Percentiles rank a stretch among this genome's conserved stretches.
Conservation (phyloP, 352 stramenopile genomes). For the Blastocystis sp. region DNA sequence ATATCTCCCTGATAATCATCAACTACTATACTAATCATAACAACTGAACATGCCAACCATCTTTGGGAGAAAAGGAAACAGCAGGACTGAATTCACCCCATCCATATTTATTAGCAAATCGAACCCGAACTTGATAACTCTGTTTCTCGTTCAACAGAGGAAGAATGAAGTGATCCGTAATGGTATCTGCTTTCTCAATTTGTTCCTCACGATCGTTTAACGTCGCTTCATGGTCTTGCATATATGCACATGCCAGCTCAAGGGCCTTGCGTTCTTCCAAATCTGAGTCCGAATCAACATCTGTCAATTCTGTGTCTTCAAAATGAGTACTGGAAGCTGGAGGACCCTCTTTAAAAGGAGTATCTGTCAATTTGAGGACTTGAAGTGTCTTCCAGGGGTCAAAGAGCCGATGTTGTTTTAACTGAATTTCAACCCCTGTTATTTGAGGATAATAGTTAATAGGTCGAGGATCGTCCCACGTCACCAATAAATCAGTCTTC, state of each 20-base stretch:
- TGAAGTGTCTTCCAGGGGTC: slow-evolving; percentile 16
- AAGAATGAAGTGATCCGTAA: neutral
- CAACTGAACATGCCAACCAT: neutral
- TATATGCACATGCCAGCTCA: neutral
- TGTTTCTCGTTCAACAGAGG: neutral
- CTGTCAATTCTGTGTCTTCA: neutral
- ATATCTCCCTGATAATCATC: neutral
- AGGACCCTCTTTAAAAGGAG: neutral
- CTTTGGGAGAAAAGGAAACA: neutral
- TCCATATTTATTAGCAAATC: slow-evolving; percentile 45
- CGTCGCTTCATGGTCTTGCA: neutral
- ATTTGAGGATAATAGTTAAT: slow-evolving; percentile 29
- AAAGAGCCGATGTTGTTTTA: slow-evolving; percentile 59
- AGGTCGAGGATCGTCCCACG: neutral
- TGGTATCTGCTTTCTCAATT: neutral
- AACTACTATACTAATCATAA: neutral
- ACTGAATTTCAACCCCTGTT: slow-evolving; percentile 20
- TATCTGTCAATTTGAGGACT: neutral
- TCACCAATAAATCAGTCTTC: neutral
- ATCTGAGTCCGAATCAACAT: neutral
- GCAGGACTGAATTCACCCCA: neutral
- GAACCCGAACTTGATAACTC: slow-evolving; percentile 5
- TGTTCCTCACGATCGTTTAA: slow-evolving; percentile 7
- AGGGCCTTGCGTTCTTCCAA: neutral
- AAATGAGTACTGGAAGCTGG: neutral